These are phyloP conservation scores for Emergomyces orientalis DNA, from an alignment of 2,329 filamentous ascomycete genomes.

Conservation along the genomic window DNA sequence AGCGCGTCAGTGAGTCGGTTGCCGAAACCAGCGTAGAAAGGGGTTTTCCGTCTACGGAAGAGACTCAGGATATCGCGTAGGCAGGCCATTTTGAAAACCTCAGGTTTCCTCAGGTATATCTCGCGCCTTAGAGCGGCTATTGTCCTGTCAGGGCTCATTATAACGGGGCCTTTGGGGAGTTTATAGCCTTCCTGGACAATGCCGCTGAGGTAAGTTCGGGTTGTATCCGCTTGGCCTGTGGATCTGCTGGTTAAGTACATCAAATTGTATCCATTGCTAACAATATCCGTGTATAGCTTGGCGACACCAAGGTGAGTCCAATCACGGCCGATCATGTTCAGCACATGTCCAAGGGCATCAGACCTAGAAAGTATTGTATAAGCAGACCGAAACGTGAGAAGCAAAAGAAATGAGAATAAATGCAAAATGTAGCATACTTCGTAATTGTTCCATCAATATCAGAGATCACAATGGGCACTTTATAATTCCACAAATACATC, in stretches of 20 bases:
- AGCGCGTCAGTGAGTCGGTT: conserved; percentile 94
- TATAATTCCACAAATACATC: conserved; percentile 89
- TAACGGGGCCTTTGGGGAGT: conserved; percentile 82
- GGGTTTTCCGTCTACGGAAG: conserved; percentile 65
- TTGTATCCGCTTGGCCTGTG: conserved; percentile 86
- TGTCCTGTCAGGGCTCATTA: conserved; percentile 87
- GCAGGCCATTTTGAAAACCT: conserved; percentile 99
- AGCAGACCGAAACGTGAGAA: background rate
- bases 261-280: conserved; percentile 94
- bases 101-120: conserved; percentile 88
- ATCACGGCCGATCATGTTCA: conserved; percentile 94
- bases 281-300: conserved; percentile 93
- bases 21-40: conserved; percentile 95
- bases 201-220: conserved; percentile 78
- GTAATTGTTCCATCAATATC: conserved; percentile 99
- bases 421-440: conserved; percentile 45
- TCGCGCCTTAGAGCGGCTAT: conserved; percentile 88
- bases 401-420: background rate
- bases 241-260: conserved; percentile 94
- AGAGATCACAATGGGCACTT: conserved; percentile 90
- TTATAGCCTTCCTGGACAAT: conserved; percentile 80
- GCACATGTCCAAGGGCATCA: conserved; percentile 82
- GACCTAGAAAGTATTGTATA: conserved; percentile 40
- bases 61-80: conserved; percentile 85
- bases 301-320: conserved; percentile 97